Base-by-base conservation (phyloP, 2,329 filamentous ascomycete species). In the Talaromyces sp. region DNA sequence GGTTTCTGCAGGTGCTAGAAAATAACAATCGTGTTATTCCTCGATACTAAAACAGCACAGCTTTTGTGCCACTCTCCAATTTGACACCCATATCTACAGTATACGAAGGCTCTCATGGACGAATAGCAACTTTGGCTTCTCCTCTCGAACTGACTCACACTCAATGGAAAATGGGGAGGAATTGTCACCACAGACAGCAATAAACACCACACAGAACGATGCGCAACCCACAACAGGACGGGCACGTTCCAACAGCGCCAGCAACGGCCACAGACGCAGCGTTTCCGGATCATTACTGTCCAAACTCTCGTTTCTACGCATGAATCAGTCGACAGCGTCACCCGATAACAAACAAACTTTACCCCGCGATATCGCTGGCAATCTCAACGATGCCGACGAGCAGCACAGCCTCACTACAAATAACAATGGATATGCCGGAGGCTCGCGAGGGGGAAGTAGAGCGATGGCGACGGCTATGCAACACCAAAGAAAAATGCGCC, bases 221-320 rank as follows among this genome's bases (percentile, higher is more conserved):
- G 57, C 57, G 15, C 31, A 28, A 22, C 33, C 21, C 10, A 2
- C 31, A 40, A 19, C 39, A 40, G 67, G 64, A 57, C 67, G 69
- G 54, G 51, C 66, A 41, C 72, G 69, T 58, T 69, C 71, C 13
- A 65, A 66, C 64, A 70, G 63, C 66, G 61, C 70, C 67, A 60
- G 53, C 63, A 63, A 57, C 28, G 53, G 60, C 60, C 65, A 59
- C 63, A 62, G 59, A 67, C 78, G 83, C 69, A 84, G 75, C 65
- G 73, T 82, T 53, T 88, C 85, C 25, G 84, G 84, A 35, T 83
- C 84, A 60, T 77, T 92, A 43, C 76, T 93, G 31, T 86, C 87
- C 40, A 84, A 82, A 63, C 78, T 93, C 55, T 84, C 86, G 40
- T 90, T 92, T 69, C 75, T 92, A 62, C 83, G 85, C 48, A 72